Evolutionary conservation across 2,329 filamentous ascomycete species (phyloP), one percentile per base, ranked within the genome.

Genomic region (Hypoxylon sp.): DNA sequence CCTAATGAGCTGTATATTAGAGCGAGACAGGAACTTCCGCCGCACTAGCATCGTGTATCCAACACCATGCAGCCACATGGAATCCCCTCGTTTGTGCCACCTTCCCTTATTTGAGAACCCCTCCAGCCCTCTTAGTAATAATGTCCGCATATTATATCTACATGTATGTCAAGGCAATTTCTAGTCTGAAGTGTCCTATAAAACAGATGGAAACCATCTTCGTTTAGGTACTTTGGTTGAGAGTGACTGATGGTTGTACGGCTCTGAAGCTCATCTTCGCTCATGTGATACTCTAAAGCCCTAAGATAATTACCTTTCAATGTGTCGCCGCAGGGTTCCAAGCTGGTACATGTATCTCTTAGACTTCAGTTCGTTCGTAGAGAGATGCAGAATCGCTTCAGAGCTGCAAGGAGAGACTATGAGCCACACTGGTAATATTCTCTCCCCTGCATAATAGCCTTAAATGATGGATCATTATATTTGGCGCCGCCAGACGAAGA

Each of bases 301-400:
- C 44, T 6, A 7, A 54, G 20, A 14, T 54, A 54, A 7, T 35
- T 25, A 2, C n/a, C n/a, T n/a, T 8, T 54, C 10, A 70, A 83
- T 73, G 49, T 83, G 82, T 65, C 79, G 79, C 3, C 76, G 70
- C 63, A 75, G 80, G 64, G 25, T 27, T 20, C 20, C 20, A 20
- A 20, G 20, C 20, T 20, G 20, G 20, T 20, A 20, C 20, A 20
- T 20, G 20, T 5, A 82, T 56, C 0, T 69, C 42, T 0, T 64
- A 0, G 57, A 30, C 0, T 58, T 49, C 0, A 81, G 66, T n/a
- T 82, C 79, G 1, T 69, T 62, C 0, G 67, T n/a, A 0, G 64
- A 69, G 1, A 82, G 55, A 6, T 71, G 63, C 0, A 73, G 73
- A 80, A 84, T 4, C 81, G 74, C 77, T 81, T 80, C 6, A 83